phyloP scores from a whole-genome alignment of 2,329 filamentous ascomycete species.

The Fusarium albosuccineum region DNA sequence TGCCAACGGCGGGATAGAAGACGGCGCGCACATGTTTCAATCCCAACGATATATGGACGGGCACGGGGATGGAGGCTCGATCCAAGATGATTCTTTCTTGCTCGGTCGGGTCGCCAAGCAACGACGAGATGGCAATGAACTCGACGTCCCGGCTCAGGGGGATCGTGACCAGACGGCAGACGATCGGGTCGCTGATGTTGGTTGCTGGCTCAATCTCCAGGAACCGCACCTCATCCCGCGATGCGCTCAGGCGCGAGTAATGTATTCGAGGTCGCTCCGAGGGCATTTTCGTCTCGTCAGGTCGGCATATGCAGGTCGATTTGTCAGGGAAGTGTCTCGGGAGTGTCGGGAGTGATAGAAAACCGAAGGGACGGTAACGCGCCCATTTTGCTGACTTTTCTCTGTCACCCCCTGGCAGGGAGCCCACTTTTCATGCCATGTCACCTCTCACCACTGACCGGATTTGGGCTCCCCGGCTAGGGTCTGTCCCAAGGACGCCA shows the following conservation, averaged over 20 bases:
- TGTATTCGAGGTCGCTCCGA: constrained; percentile 27
- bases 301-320: too few species aligned
- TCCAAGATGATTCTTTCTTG: constrained; percentile 49
- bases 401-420: too few species aligned
- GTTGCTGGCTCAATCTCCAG: constrained; percentile 49
- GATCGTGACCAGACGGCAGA: constrained; percentile 51
- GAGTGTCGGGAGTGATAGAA: too few species aligned
- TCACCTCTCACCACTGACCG: too few species aligned
- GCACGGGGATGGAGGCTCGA: constrained; percentile 44
- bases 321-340: too few species aligned
- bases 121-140: constrained; percentile 49
- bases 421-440: too few species aligned
- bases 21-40: constrained; percentile 51
- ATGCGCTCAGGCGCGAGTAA: constrained; percentile 30
- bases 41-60: constrained; percentile 48
- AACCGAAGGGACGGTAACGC: too few species aligned
- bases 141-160: constrained; percentile 44
- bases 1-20: constrained; percentile 47
- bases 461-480: too few species aligned
- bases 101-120: constrained; percentile 46
- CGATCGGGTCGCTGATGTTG: constrained; percentile 46
- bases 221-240: constrained; percentile 48
- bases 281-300: constrained; percentile 20
- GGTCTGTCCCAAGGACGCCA: too few species aligned
- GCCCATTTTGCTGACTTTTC: too few species aligned